Base-by-base conservation (phyloP, 2,329 filamentous ascomycete genomes). In the Scolecobasidium constrictum region DNA sequence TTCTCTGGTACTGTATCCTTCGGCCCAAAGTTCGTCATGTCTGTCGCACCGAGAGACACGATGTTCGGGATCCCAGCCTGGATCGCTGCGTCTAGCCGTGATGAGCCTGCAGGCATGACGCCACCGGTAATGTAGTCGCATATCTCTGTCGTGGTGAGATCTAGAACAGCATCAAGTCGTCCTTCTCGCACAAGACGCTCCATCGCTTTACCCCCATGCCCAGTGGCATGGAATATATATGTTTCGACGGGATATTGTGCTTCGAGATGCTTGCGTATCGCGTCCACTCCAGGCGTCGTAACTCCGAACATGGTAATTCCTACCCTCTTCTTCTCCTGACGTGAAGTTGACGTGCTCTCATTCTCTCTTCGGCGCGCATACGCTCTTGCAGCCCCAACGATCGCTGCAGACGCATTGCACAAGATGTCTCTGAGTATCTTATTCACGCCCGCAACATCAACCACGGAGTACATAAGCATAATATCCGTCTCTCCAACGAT, bases 221-320 rank as follows among this genome's bases (percentile, higher is more conserved):
- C 81, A 0, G 80, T 84, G 2, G 80, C 80, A 51, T 84, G 80
- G 53, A 85, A 85, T 2, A 83, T 66, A 49, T 75, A 80, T 2
- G 72, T 67, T 49, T 83, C 79, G 39, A 73, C 66, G 2, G 54
- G 53, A 42, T 66, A 58, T 2, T 60, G 57, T 2, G 56, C 47
- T 40, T 73, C 65, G 1, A 83, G 63, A 36, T 71, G 57, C 2
- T 56, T 50, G 0, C 77, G 67, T 2, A 80, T 71, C 1, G 56
- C 59, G 37, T 78, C 72, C 0, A 78, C 79, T 9, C 72, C 74
- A 0, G 79, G 78, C 0, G 80, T 85, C 0, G 81, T 86, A 5
- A 85, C 79, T 2, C 81, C 81, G 52, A 84, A 85, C 81, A 85
- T 85, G 2, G 80, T 83, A 18, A 84, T 71, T 0, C 71, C 81